Percentiles rank a stretch among this genome's conserved stretches.
Evolutionary conservation across 768 basidiomycete species (phyloP).

Genomic region (Lactarius tabidus): DNA sequence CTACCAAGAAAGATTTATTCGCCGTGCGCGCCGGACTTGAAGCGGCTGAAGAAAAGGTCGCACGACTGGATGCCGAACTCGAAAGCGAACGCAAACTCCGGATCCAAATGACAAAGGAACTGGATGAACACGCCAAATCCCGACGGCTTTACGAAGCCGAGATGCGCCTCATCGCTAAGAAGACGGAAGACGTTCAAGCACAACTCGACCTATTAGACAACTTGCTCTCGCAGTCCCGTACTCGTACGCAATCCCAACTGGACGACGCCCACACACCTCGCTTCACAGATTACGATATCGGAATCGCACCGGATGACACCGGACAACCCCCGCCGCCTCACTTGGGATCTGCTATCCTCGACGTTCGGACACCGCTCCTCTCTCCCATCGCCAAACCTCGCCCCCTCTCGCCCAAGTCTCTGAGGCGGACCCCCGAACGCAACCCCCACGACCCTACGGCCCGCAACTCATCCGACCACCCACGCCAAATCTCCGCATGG

Average conservation of each 20-base stretch:
- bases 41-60: not conserved
- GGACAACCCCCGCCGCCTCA: not conserved
- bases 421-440: not conserved
- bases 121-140: not conserved
- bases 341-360: not conserved
- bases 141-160: not conserved
- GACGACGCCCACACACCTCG: not conserved
- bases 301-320: not conserved
- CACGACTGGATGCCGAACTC: not conserved
- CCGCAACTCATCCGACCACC: not conserved
- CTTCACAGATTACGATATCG: too few species aligned
- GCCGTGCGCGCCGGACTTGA: not conserved
- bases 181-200: not conserved
- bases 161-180: not conserved
- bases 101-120: not conserved
- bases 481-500: not conserved
- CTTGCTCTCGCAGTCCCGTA: not conserved
- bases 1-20: not conserved
- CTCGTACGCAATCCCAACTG: not conserved
- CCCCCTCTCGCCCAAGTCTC: not conserved
- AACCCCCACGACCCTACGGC: not conserved
- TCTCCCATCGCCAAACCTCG: not conserved
- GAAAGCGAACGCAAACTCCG: not conserved
- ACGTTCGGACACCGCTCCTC: not conserved
- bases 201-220: not conserved